Evolutionary conservation across 345 rosid genomes (phyloP).

Genomic region (Raphanus raphanistrum): DNA sequence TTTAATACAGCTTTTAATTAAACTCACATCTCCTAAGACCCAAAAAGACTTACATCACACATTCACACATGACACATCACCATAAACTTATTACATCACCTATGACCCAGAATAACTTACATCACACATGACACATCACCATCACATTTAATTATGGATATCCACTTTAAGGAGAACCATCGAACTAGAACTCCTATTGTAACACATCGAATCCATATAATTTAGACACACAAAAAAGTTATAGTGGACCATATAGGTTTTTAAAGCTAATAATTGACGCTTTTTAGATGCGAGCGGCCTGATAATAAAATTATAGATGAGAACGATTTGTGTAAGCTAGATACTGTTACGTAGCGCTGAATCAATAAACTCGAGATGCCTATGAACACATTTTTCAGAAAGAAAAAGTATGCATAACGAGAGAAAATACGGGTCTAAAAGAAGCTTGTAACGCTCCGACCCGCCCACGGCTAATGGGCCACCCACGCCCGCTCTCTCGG

Average conservation of each 20-base stretch:
- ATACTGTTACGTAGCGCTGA: background rate
- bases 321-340: background rate
- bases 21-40: background rate
- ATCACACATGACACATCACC: slow-evolving; percentile 31
- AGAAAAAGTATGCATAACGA: background rate
- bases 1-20: background rate
- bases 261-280: background rate
- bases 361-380: background rate
- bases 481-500: too few species aligned
- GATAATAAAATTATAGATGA: background rate
- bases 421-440: slow-evolving; percentile 7
- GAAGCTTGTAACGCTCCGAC: background rate
- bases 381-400: background rate
- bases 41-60: slow-evolving; percentile 15
- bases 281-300: background rate
- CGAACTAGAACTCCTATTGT: slow-evolving; percentile 18
- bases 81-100: slow-evolving; percentile 1
- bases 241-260: background rate
- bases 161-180: slow-evolving; percentile 23
- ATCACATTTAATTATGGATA: slow-evolving; percentile 20
- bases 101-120: slow-evolving; percentile 13
- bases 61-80: slow-evolving; percentile 17
- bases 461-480: too few species aligned
- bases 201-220: background rate
- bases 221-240: background rate